Evolutionary conservation across 305 asterid species (phyloP).

Genomic region (Fraxinus nigra): DNA sequence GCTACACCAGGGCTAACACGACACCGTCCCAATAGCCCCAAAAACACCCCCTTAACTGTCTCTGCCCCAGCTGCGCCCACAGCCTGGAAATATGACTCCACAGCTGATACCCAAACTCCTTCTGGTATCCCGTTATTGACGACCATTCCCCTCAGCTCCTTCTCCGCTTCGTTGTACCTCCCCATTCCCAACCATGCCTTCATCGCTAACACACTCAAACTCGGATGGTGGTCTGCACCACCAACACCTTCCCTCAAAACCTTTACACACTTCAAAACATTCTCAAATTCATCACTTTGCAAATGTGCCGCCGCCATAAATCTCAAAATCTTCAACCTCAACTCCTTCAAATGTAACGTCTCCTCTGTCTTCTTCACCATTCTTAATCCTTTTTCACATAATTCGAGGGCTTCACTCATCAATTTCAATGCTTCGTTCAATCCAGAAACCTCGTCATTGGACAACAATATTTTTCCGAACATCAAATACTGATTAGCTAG

Average conservation of each 20-base stretch:
- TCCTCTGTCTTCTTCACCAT: constrained; percentile 73
- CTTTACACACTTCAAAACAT: constrained; percentile 86
- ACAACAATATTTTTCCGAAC: constrained; percentile 65
- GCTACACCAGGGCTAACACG: constrained; percentile 83
- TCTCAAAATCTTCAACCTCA: constrained; percentile 77
- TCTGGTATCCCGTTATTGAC: constrained; percentile 81
- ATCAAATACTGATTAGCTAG: constrained; percentile 76
- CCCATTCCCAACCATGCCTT: constrained; percentile 95
- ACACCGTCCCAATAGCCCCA: constrained; percentile 79
- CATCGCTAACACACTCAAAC: constrained; percentile 90
- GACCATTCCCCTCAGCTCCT: constrained; percentile 88
- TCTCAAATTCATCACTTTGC: constrained; percentile 88
- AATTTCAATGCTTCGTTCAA: constrained; percentile 71
- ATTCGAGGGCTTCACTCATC: constrained; percentile 84
- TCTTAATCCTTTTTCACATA: constrained; percentile 84
- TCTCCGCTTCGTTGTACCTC: constrained; percentile 80
- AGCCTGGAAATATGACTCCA: constrained; percentile 77
- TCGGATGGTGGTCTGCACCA: constrained; percentile 74
- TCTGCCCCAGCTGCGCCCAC: constrained; percentile 88
- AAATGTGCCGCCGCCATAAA: constrained; percentile 86
- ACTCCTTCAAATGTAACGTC: constrained; percentile 67
- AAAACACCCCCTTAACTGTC: constrained; percentile 74
- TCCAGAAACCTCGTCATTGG: constrained; percentile 44
- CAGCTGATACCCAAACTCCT: constrained; percentile 93
- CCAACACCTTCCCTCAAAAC: constrained; percentile 70